Conservation (phyloP, 441 rosid species). For the Flueggea neowawraea region DNA sequence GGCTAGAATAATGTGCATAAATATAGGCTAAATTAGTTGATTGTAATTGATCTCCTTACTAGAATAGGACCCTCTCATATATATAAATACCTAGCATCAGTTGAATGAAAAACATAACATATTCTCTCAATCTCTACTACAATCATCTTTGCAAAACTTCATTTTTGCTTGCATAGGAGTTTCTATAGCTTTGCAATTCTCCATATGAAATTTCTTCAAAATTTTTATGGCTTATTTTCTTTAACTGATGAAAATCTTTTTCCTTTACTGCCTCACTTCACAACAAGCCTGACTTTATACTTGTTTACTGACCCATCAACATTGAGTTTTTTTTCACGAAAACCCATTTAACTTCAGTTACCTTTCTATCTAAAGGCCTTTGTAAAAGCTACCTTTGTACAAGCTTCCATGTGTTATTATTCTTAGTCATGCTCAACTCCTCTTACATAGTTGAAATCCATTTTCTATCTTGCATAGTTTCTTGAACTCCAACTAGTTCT, state of each 20-base stretch:
- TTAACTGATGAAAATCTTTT: background rate
- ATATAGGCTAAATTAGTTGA: no score
- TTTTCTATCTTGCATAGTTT: no score
- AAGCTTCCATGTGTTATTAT: background rate
- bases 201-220: background rate
- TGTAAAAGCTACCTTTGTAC: no score
- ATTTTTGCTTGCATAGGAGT: no score
- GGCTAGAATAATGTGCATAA: no score
- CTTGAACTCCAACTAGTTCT: no score
- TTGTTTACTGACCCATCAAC: no score
- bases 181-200: background rate
- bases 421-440: constrained; percentile 2
- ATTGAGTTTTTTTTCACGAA: background rate
- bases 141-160: background rate
- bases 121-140: no score
- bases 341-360: background rate
- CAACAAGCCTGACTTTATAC: background rate
- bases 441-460: constrained; percentile 4
- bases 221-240: background rate
- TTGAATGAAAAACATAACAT: no score
- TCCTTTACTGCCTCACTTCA: background rate
- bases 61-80: no score
- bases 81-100: no score
- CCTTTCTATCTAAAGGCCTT: background rate
- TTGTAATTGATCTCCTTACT: no score